Evolutionary conservation across 345 rosid species (phyloP), one percentile per base, ranked within the genome.

Genomic region (Bruguiera sexangula): DNA sequence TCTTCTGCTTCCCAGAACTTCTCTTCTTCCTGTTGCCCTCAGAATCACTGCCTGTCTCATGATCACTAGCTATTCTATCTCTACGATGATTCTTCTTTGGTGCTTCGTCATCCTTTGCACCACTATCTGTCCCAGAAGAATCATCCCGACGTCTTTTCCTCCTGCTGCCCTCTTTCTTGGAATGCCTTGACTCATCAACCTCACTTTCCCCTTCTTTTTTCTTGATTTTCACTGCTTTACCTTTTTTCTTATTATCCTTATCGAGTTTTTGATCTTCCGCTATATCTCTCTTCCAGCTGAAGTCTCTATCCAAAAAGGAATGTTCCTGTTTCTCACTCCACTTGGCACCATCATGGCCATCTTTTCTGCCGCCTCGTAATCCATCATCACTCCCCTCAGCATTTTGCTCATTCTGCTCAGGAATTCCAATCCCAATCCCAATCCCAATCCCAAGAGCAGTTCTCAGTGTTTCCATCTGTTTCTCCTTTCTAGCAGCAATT

Each of bases 401-500:
- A 66, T 56, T 61, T 67, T 67, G 75, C 51, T 79, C 76, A 39
- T 58, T 51, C 6, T 72, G 73, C 22, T 72, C 81, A 26, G 78
- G 36, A 43, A 53, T 65, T 51, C 73, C 76, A 39, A 95, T 88
- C 60, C 29, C 29, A 27, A 27, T 27, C 29, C 73, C 76, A 39
- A 95, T 88, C 60, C 29, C 29, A 27, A 27, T 27, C 29, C 29
- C 29, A 27, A 95, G 82, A n/a, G 99, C 99, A 70, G 84, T 86
- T 36, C 96, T 79, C 65, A 90, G 86, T 31, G 84, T 84, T 70
- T 95, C 96, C 97, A 95, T 86, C 79, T 92, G 97, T 79, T 82
- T 88, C 84, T 95, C 96, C 79, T 92, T 92, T 81, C 99, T 86
- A 0, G 97, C 97, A 69, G 96, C 96, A 73, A 94, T 77, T 78